Base-by-base conservation (phyloP, 2,329 filamentous ascomycete genomes). In the Nemania sp. region DNA sequence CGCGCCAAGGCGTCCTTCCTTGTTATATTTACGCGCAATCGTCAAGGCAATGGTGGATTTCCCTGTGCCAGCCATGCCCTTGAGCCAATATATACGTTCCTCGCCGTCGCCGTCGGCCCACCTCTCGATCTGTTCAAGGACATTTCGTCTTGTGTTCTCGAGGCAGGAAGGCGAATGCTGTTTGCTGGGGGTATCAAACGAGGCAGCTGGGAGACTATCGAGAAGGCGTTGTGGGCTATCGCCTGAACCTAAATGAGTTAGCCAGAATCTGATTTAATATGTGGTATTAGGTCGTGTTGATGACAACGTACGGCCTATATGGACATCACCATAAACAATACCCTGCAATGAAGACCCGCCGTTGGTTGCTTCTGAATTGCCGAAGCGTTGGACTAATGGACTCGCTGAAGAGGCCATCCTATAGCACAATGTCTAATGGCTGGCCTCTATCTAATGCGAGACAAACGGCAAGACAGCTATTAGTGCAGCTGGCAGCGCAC, bases 271-370 rank as follows among this genome's bases (percentile, higher is more conserved):
- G 32, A 35, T 35, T 35, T 11, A 27, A 51, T 51, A 27, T 26
- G 27, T 51, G 10, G 24, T 7, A 26, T 35, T 35, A 35, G 32
- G 20, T 51, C 20, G 24, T 51, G 3, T 26, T 51, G 22, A 18
- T 51, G 47, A 22, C 56, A 26, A 59, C 56, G 35, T 59, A 59
- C 56, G 26, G 27, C 38, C 45, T 24, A 59, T 49, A 8, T 47
- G 22, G n/a, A 59, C 43, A 38, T 51, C 56, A 27, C 56, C 56
- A 20, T 43, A 3, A 22, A 43, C 56, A 51, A 24, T 38, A n/a
- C 56, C 56, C 38, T 59, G 56, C n/a, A 59, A 59, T 15, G 56
- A 32, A 20, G 35, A 24, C n/a, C 56, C 45, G 24, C 56, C 56
- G 45, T 51, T 27, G 20, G 56, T 24, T 51, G 45, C 56, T 49